Percentiles rank a stretch among this genome's conserved stretches.
Conservation (phyloP, 78 protist species). For the Dictyostelium firmibasis region DNA sequence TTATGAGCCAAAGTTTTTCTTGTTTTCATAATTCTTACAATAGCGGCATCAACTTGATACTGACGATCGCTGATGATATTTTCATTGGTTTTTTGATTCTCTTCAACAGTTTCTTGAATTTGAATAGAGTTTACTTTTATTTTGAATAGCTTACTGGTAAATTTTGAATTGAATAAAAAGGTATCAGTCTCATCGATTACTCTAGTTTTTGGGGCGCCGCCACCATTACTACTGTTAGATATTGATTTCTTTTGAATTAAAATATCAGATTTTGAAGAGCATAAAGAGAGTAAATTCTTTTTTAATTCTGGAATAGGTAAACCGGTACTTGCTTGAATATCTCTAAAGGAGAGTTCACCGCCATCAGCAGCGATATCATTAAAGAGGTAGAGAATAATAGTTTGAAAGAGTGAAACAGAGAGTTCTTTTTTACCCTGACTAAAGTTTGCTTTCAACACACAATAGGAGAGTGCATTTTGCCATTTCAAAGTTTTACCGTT, state of each 20-base stretch:
- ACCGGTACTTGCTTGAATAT: slow-evolving; percentile 55
- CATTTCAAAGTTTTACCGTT: slow-evolving; percentile 83
- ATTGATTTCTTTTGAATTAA: neutral
- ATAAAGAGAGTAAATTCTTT: slow-evolving; percentile 85
- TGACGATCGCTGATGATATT: slow-evolving; percentile 89
- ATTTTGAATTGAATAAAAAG: slow-evolving; percentile 85
- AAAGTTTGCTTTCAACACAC: slow-evolving; percentile 79
- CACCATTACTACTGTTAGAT: neutral
- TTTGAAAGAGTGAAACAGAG: slow-evolving; percentile 89
- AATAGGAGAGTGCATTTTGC: slow-evolving; percentile 87
- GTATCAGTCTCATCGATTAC: slow-evolving; percentile 81
- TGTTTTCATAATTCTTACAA: slow-evolving; percentile 98
- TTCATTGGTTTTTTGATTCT: slow-evolving; percentile 86
- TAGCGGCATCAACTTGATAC: slow-evolving; percentile 92
- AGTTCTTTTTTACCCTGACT: slow-evolving; percentile 86
- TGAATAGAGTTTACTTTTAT: slow-evolving; percentile 94
- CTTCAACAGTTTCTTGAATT: slow-evolving; percentile 93
- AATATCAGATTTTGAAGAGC: slow-evolving; percentile 74
- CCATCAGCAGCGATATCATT: slow-evolving; percentile 48
- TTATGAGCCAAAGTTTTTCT: slow-evolving; percentile 89
- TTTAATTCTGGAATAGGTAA: slow-evolving; percentile 83
- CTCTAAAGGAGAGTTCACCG: slow-evolving; percentile 42
- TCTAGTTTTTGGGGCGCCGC: neutral
- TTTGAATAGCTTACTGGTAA: slow-evolving; percentile 70
- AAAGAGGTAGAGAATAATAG: slow-evolving; percentile 88